Conservation (phyloP, 345 rosid genomes). For the Carallia pectinifolia region DNA sequence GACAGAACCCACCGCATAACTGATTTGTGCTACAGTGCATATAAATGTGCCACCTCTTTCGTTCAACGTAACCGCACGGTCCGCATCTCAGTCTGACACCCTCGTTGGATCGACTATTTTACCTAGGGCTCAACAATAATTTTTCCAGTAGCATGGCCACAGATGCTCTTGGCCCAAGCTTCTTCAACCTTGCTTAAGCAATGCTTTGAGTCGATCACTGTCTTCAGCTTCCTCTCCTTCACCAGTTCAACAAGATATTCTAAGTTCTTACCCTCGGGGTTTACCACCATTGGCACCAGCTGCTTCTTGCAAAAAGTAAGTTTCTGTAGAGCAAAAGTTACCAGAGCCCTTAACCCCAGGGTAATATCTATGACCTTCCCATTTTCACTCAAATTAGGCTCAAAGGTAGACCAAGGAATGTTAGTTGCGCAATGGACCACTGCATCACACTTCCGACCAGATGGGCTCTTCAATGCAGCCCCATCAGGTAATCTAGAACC, state of each 20-base stretch:
- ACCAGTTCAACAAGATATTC: constrained; percentile 46
- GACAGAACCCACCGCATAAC: too few relatives aligned
- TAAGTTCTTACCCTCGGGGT: constrained; percentile 47
- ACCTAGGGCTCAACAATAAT: constrained; percentile 56
- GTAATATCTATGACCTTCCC: constrained; percentile 69
- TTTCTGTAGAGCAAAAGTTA: constrained; percentile 47
- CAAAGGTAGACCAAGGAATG: constrained; percentile 66
- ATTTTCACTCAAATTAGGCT: constrained; percentile 51
- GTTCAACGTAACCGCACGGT: constrained; percentile 20
- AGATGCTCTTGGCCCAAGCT: constrained; percentile 67
- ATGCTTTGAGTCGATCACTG: constrained; percentile 55
- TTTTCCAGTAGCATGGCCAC: constrained; percentile 79
- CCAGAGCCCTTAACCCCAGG: constrained; percentile 41
- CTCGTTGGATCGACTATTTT: neutral
- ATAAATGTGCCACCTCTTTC: too few relatives aligned
- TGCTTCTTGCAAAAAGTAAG: constrained; percentile 66
- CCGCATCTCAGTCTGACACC: neutral
- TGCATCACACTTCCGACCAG: constrained; percentile 67
- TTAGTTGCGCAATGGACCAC: constrained; percentile 63
- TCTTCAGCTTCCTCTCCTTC: constrained; percentile 63
- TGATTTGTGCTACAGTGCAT: too few relatives aligned
- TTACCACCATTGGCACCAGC: constrained; percentile 47
- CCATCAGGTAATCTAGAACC: constrained; percentile 82
- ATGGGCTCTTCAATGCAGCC: constrained; percentile 62
- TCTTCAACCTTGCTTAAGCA: constrained; percentile 65